These are phyloP conservation scores for Auriscalpium orientale DNA, from an alignment of 768 basidiomycete genomes.

Conservation along the genomic window DNA sequence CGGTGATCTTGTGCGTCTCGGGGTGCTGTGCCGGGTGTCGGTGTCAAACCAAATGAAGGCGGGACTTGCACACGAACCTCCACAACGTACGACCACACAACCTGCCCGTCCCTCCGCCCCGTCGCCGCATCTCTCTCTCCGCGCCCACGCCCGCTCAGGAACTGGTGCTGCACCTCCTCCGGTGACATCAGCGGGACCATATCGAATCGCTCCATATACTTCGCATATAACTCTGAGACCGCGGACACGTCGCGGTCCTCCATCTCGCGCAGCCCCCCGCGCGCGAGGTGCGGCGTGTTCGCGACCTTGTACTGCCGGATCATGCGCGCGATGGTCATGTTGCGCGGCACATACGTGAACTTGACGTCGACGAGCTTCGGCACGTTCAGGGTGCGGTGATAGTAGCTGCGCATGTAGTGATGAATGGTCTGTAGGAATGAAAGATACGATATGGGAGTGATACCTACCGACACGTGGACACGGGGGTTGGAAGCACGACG, in stretches of 20 bases:
- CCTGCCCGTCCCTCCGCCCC: conserved; percentile 66
- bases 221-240: conserved; percentile 61
- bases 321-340: conserved; percentile 88
- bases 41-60: background rate
- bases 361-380: conserved; percentile 85
- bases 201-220: conserved; percentile 82
- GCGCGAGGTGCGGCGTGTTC: conserved; percentile 32
- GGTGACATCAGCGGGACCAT: conserved; percentile 67
- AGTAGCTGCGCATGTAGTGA: conserved; percentile 48
- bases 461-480: conserved; percentile 72
- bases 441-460: background rate
- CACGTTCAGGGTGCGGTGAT: conserved; percentile 86
- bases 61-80: conserved; percentile 47
- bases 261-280: conserved; percentile 79
- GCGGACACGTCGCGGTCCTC: conserved; percentile 66
- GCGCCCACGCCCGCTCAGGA: conserved; percentile 76
- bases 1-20: conserved; percentile 75
- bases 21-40: conserved; percentile 51
- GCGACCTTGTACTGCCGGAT: conserved; percentile 68
- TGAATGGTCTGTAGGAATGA: background rate
- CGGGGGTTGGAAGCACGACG: conserved; percentile 87
- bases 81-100: conserved; percentile 94
- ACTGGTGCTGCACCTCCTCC: conserved; percentile 81
- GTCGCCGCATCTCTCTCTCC: conserved; percentile 38
- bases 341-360: conserved; percentile 83